Evolutionary conservation across 2,329 filamentous ascomycete species (phyloP).

Genomic region (Tothia fuscella): DNA sequence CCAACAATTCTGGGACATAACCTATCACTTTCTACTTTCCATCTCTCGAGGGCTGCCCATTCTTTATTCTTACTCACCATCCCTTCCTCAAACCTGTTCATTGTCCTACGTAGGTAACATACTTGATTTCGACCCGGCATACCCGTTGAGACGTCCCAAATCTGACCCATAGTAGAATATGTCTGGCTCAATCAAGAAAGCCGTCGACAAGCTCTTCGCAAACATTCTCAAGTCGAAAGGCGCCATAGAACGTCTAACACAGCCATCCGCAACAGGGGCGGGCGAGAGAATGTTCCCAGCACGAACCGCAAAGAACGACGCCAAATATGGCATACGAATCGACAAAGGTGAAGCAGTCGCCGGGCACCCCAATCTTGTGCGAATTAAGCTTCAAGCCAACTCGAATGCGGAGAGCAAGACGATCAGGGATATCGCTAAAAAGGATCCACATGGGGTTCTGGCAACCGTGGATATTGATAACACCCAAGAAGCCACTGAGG

Average conservation of each 20-base stretch:
- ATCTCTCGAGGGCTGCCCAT: conserved; percentile 10
- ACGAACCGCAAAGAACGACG: background rate
- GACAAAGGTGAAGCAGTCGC: background rate
- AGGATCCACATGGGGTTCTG: background rate
- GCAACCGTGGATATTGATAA: background rate
- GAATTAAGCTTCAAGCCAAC: background rate
- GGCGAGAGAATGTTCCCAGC: background rate
- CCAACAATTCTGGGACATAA: no score
- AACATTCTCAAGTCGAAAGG: background rate
- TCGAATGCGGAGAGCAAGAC: background rate
- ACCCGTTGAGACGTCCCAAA: no score
- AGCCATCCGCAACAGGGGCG: background rate
- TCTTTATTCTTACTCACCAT: no score
- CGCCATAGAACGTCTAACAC: background rate
- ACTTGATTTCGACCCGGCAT: no score
- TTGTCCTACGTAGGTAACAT: no score
- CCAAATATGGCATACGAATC: background rate
- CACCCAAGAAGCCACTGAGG: background rate
- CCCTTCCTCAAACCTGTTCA: no score
- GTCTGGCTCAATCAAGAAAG: background rate
- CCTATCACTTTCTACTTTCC: no score
- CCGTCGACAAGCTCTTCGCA: background rate
- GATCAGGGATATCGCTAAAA: background rate
- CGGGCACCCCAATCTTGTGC: background rate
- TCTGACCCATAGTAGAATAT: background rate